Conservation (phyloP, 768 basidiomycete species). For the Rhizopogon vesiculosus region DNA sequence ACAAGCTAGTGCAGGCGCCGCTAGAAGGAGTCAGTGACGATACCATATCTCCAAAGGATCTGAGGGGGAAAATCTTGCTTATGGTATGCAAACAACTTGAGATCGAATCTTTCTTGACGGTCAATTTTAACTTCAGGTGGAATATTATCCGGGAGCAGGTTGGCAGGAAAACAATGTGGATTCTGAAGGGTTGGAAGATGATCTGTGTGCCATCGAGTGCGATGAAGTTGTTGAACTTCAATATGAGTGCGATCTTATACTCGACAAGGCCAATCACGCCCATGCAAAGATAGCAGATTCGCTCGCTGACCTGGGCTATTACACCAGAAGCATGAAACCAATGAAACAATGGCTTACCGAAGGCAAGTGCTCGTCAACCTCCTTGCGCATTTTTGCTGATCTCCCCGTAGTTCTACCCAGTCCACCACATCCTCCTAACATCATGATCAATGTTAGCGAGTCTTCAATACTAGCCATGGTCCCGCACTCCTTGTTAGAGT, state of each 20-base stretch:
- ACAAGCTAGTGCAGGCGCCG: conserved; percentile 38
- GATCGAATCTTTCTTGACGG: background rate
- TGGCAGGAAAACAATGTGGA: background rate
- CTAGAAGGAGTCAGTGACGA: conserved; percentile 34
- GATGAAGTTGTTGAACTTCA: conserved; percentile 20
- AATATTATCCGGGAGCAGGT: conserved; percentile 41
- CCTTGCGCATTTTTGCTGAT: background rate
- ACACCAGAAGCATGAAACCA: conserved; percentile 62
- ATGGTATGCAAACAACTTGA: conserved; percentile 36
- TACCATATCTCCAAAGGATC: conserved; percentile 37
- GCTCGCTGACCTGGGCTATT: conserved; percentile 53
- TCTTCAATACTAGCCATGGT: conserved; percentile 36
- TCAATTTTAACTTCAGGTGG: conserved; percentile 34
- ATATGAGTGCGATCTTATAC: conserved; percentile 2
- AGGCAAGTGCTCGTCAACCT: conserved; percentile 19
- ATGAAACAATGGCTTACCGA: conserved; percentile 42
- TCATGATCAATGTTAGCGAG: conserved; percentile 63
- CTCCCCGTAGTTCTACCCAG: conserved; percentile 8
- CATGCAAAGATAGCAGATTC: conserved; percentile 40
- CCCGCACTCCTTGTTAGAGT: conserved; percentile 27
- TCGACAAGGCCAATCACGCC: background rate
- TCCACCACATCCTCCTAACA: conserved; percentile 29
- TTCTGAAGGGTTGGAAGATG: conserved; percentile 5
- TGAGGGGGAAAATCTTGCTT: conserved; percentile 50
- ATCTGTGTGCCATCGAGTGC: background rate